These are phyloP conservation scores for Alnus glutinosa DNA, from an alignment of 306 rosid genomes.

Conservation along the genomic window DNA sequence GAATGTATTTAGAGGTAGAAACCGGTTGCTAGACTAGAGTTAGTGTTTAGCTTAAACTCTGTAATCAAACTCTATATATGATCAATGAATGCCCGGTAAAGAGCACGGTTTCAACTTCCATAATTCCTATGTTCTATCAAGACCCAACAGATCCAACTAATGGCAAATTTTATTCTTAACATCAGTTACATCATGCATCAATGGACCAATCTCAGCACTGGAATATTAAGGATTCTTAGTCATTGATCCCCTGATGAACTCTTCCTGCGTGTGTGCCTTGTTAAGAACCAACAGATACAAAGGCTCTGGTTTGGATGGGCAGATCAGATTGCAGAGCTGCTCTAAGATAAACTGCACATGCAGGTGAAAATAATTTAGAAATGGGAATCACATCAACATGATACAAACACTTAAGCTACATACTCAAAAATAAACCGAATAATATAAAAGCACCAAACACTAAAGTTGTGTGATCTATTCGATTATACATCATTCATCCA, in stretches of 20 bases:
- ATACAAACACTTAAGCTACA: neutral
- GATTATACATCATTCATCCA: neutral
- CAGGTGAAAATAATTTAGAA: constrained; percentile 25
- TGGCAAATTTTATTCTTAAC: constrained; percentile 97
- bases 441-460: neutral
- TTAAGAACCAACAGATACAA: constrained; percentile 81
- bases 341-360: constrained; percentile 89
- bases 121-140: no score
- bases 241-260: constrained; percentile 98
- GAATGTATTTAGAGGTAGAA: no score
- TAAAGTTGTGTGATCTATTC: neutral
- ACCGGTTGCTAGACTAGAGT: no score
- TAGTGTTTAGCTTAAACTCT: no score
- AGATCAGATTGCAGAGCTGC: constrained; percentile 97
- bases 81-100: no score
- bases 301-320: constrained; percentile 98
- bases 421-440: neutral
- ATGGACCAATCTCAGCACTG: constrained; percentile 93
- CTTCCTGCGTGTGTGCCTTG: constrained; percentile 99
- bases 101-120: no score
- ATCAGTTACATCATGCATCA: constrained; percentile 70
- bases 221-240: constrained; percentile 90
- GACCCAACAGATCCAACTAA: constrained; percentile 83
- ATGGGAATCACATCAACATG: neutral
- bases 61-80: no score